phyloP scores from a whole-genome alignment of 306 rosid genomes.

The Casuarina equisetifolia region DNA sequence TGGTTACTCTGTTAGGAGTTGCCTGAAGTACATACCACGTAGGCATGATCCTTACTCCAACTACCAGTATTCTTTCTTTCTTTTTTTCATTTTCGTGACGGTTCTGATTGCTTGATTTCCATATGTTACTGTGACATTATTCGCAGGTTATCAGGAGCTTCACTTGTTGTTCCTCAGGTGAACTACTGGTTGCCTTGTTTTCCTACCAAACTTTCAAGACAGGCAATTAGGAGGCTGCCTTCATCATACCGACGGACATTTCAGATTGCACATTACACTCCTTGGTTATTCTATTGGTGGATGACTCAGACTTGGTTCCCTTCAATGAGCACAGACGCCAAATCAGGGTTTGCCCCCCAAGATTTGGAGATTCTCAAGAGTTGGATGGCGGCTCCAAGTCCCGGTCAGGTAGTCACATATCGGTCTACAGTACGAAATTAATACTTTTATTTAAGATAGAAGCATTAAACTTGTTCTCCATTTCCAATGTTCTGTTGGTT shows the following conservation, averaged over 20 bases:
- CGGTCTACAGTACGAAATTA: not conserved
- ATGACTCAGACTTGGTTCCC: slow-evolving; percentile 78
- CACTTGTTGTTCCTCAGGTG: slow-evolving; percentile 67
- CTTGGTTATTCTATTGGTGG: slow-evolving; percentile 84
- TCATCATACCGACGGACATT: slow-evolving; percentile 44
- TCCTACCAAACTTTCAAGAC: slow-evolving; percentile 45
- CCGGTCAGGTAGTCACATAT: slow-evolving; percentile 40
- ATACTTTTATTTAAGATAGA: not conserved
- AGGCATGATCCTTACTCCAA: slow-evolving; percentile 42
- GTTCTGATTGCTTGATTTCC: not conserved
- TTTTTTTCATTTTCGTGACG: not conserved
- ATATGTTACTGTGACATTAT: slow-evolving; percentile 2
- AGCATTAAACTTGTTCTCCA: not conserved
- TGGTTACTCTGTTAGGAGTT: slow-evolving; percentile 61
- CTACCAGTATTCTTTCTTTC: not conserved
- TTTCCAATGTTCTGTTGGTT: not conserved
- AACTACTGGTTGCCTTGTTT: slow-evolving; percentile 69
- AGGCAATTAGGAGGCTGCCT: slow-evolving; percentile 37
- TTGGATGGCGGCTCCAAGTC: slow-evolving; percentile 28
- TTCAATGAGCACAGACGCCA: slow-evolving; percentile 33
- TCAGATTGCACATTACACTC: slow-evolving; percentile 57
- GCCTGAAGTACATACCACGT: slow-evolving; percentile 80
- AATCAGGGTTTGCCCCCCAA: slow-evolving; percentile 20
- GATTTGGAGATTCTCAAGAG: slow-evolving; percentile 50
- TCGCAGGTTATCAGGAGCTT: slow-evolving; percentile 74